Evolutionary conservation across 73 alveolate species (phyloP).

Genomic region (Paramecium octaurelia): DNA sequence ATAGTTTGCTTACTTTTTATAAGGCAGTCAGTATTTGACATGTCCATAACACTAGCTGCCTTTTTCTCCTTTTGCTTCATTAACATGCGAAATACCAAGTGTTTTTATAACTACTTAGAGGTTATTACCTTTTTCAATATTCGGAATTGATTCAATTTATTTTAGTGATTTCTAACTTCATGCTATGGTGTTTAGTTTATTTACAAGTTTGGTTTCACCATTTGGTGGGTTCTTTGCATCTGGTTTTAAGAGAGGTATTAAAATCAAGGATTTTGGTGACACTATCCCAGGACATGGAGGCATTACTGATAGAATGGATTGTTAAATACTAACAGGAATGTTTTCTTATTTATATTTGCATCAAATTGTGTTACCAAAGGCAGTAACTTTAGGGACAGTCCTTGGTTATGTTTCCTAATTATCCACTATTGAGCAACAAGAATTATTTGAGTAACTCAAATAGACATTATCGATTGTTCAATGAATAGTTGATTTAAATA

Average conservation of each 20-base stretch:
- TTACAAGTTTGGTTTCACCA: constrained; percentile 95
- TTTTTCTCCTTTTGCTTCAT: constrained; percentile 70
- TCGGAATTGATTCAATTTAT: neutral
- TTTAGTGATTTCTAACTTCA: constrained; percentile 67
- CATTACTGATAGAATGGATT: constrained; percentile 97
- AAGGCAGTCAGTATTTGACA: constrained; percentile 63
- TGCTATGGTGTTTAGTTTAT: constrained; percentile 83
- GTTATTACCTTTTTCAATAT: constrained; percentile 44
- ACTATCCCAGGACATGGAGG: constrained; percentile 99
- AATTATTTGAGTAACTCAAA: neutral
- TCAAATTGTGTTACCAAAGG: constrained; percentile 20
- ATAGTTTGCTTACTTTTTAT: constrained; percentile 63
- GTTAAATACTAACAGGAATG: constrained; percentile 85
- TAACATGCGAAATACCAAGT: constrained; percentile 72
- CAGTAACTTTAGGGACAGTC: neutral
- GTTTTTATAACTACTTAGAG: constrained; percentile 5
- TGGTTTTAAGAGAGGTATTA: constrained; percentile 97
- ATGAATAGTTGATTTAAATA: neutral
- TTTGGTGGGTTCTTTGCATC: constrained; percentile 99
- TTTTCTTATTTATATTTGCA: constrained; percentile 45
- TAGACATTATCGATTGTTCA: neutral
- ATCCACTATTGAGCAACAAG: neutral
- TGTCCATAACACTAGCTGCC: constrained; percentile 77
- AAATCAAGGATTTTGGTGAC: constrained; percentile 97
- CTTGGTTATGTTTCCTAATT: neutral